Evolutionary conservation across 2,329 filamentous ascomycete species (phyloP).

Genomic region (Periconia sp.): DNA sequence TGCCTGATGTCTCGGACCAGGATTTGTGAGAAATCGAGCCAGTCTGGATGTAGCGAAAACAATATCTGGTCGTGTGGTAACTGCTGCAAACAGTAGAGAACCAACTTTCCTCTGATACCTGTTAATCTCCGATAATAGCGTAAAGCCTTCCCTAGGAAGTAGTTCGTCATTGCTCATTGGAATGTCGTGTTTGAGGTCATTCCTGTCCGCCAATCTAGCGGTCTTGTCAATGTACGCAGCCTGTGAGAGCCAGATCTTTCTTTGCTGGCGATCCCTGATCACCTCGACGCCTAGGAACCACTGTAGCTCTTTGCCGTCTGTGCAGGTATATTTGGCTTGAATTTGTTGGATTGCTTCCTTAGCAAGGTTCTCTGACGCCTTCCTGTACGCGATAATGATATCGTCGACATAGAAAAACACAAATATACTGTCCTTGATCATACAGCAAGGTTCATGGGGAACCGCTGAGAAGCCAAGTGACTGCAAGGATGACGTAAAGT

Average conservation of each 20-base stretch:
- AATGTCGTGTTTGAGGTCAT: background rate
- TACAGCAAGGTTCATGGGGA: conserved; percentile 7
- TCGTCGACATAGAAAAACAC: conserved; percentile 9
- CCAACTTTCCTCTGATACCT: background rate
- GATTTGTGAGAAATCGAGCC: conserved; percentile 2
- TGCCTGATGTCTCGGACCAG: background rate
- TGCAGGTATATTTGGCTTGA: background rate
- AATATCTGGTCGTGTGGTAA: conserved; percentile 7
- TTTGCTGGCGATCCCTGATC: background rate
- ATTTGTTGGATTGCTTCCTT: background rate
- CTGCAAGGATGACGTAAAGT: background rate
- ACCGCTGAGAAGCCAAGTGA: conserved; percentile 3
- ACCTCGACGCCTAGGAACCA: conserved; percentile 11
- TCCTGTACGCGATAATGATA: conserved; percentile 7
- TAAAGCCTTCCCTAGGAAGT: background rate
- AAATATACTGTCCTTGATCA: conserved; percentile 7
- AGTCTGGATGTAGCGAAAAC: conserved; percentile 7
- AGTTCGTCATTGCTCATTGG: background rate
- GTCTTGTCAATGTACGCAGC: background rate
- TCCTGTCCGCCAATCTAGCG: background rate
- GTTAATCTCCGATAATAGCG: background rate
- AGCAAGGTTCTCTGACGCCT: background rate
- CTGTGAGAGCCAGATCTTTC: background rate
- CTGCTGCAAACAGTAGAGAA: conserved; percentile 5
- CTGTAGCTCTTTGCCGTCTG: conserved; percentile 4